phyloP scores from a whole-genome alignment of 805 yeast species.

The Wickerhamiella musiphila region DNA sequence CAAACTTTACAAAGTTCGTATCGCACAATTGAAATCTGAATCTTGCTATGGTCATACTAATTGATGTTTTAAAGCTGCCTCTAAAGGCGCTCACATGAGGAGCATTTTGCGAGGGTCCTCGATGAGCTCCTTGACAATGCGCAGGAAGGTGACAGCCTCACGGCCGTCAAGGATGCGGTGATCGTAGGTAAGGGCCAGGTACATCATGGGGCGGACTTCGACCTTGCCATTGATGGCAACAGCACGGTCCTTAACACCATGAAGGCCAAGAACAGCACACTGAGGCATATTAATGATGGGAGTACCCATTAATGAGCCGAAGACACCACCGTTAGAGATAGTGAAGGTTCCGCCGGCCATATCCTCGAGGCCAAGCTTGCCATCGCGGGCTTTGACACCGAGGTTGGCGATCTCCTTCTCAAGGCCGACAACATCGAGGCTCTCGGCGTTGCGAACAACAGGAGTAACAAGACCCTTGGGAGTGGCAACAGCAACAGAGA shows the following conservation, averaged over 20 bases:
- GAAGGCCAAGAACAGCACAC: conserved; percentile 94
- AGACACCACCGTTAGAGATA: conserved; percentile 97
- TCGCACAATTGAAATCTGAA: no score
- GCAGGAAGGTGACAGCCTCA: conserved; percentile 95
- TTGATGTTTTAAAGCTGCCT: no score
- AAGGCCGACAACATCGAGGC: conserved; percentile 69
- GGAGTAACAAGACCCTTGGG: conserved; percentile 99
- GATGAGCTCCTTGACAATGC: conserved; percentile 86
- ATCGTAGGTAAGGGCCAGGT: conserved; percentile 93
- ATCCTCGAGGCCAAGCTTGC: conserved; percentile 89
- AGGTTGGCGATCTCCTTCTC: conserved; percentile 70
- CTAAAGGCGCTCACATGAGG: conserved; percentile 22
- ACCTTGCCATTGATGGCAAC: conserved; percentile 92
- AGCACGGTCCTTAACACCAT: conserved; percentile 94
- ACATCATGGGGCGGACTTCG: conserved; percentile 98
- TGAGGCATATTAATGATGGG: conserved; percentile 98
- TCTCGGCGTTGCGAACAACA: conserved; percentile 91
- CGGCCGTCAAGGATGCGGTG: conserved; percentile 97
- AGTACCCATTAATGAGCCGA: conserved; percentile 94
- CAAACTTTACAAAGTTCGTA: no score
- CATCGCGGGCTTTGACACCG: conserved; percentile 91
- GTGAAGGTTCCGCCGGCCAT: conserved; percentile 99
- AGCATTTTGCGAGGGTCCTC: conserved; percentile 99
- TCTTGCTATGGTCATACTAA: no score
- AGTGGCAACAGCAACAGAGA: conserved; percentile 94